Percentiles rank a stretch among this genome's conserved stretches.
These are phyloP conservation scores for Verticillium alfalfae DNA, from an alignment of 2,329 filamentous ascomycete species.

Conservation along the genomic window DNA sequence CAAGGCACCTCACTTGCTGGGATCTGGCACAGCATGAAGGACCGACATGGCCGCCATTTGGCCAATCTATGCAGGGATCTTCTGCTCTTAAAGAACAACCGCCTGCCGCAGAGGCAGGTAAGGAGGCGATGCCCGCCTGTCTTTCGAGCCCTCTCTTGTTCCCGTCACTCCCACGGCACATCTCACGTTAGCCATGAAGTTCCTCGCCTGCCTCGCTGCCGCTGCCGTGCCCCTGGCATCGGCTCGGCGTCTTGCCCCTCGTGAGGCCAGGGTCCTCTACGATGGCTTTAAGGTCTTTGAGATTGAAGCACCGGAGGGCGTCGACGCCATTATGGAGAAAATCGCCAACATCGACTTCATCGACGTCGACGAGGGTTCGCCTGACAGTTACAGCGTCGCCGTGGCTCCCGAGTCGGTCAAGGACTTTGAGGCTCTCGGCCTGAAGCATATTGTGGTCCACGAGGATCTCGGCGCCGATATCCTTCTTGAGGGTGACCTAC, in stretches of 20 bases:
- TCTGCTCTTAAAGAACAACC: neutral
- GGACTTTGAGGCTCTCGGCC: conserved; percentile 16
- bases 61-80: neutral
- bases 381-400: conserved; percentile 15
- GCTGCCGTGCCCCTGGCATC: conserved; percentile 8
- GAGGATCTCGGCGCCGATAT: conserved; percentile 16
- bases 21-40: neutral
- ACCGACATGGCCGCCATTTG: neutral
- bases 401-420: conserved; percentile 15
- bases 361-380: conserved; percentile 9
- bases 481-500: conserved; percentile 11
- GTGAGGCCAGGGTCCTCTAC: conserved; percentile 16
- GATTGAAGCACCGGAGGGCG: conserved; percentile 35
- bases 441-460: conserved; percentile 13
- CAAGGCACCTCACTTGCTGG: neutral
- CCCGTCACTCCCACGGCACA: neutral
- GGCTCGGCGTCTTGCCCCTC: conserved; percentile 3
- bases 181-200: conserved; percentile 5
- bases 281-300: conserved; percentile 33
- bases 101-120: neutral
- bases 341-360: conserved; percentile 17
- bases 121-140: neutral
- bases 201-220: conserved; percentile 4
- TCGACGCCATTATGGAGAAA: conserved; percentile 24
- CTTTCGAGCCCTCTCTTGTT: neutral